Evolutionary conservation across 2,329 filamentous ascomycete genomes (phyloP), one percentile per base, ranked within the genome.

Genomic region (Sphaerulina vaccinii): DNA sequence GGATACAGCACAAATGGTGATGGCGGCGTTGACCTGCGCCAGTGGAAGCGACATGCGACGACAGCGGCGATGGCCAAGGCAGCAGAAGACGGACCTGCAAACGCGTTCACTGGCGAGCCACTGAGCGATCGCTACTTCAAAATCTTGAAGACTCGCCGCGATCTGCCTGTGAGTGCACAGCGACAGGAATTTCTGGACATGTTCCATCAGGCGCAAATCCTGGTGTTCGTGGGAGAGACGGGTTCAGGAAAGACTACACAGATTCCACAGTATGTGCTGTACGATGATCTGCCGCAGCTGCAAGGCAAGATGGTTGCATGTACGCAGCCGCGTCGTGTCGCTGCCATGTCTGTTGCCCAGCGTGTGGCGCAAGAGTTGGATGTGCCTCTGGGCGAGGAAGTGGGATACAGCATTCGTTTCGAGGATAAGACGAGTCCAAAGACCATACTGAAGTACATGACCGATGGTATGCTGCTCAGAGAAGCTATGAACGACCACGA

Each of bases 241-340:
- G 93, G 95, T 83, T 99, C 93, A 61, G 93, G 93, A 76, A 99
- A 99, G 78, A 99, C 93, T 3, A 99, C 93, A 0, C 93, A 99
- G 77, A 97, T 99, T 56, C 93, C 93, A 1, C 93, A 99, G 71
- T 99, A 96, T 71, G 92, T 99, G 60, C 83, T 99, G 35, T 97
- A 87, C 78, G 93, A 99, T 74, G 93, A 99, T 72, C 81, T 96
- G 24, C 92, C 93, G 21, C 89, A 97, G 65, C 77, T 84, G 57
- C 84, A 85, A 62, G 81, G 84, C 69, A 96, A 96, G 77, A 85
- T 96, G 73, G 86, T 99, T 53, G 93, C 92, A 52, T 99, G 93
- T 79, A 99, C 93, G 5, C 93, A 99, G 73, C 93, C 93, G 57
- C 87, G 95, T 71, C 88, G 93, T 82, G 93, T 99, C 49, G 93